phyloP scores from a whole-genome alignment of 495 filamentous ascomycete genomes.

The Trypethelium eluteriae region DNA sequence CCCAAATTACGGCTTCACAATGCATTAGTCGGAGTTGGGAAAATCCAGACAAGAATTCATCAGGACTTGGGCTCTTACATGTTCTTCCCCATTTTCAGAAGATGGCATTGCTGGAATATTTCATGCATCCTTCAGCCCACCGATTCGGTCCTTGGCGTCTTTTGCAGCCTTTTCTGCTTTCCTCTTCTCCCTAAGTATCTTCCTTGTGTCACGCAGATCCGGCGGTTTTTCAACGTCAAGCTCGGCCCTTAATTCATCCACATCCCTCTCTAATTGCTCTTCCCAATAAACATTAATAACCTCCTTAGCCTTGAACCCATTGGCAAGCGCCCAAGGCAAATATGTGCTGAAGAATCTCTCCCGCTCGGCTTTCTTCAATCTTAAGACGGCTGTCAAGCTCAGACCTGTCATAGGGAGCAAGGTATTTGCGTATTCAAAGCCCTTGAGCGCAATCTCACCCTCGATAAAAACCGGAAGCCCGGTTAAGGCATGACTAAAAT shows the following conservation, averaged over 20 bases:
- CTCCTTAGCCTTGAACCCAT: slow-evolving; percentile 68
- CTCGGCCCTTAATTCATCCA: slow-evolving; percentile 62
- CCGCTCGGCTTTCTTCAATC: slow-evolving; percentile 70
- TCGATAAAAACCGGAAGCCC: slow-evolving; percentile 86
- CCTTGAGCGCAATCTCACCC: slow-evolving; percentile 90
- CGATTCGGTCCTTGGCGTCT: slow-evolving; percentile 34
- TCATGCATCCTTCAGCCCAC: neutral
- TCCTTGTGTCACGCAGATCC: slow-evolving; percentile 75
- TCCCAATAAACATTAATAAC: slow-evolving; percentile 99
- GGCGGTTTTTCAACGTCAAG: slow-evolving; percentile 82
- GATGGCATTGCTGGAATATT: neutral
- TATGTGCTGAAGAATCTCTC: slow-evolving; percentile 65
- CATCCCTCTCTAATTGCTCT: slow-evolving; percentile 81
- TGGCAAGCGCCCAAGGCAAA: slow-evolving; percentile 82
- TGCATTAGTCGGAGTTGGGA: slow-evolving; percentile 1
- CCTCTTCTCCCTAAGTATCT: slow-evolving; percentile 57
- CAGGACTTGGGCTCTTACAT: neutral
- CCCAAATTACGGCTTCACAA: neutral
- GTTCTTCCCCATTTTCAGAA: neutral
- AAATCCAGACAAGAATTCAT: neutral
- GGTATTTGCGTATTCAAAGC: slow-evolving; percentile 93
- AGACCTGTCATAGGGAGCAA: slow-evolving; percentile 91
- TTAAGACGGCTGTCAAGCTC: slow-evolving; percentile 58
- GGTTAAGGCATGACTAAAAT: slow-evolving; percentile 96
- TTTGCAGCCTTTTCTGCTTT: slow-evolving; percentile 49